Evolutionary conservation across 2,329 filamentous ascomycete species (phyloP), one percentile per base, ranked within the genome.

Genomic region (Penicillium polonicum): DNA sequence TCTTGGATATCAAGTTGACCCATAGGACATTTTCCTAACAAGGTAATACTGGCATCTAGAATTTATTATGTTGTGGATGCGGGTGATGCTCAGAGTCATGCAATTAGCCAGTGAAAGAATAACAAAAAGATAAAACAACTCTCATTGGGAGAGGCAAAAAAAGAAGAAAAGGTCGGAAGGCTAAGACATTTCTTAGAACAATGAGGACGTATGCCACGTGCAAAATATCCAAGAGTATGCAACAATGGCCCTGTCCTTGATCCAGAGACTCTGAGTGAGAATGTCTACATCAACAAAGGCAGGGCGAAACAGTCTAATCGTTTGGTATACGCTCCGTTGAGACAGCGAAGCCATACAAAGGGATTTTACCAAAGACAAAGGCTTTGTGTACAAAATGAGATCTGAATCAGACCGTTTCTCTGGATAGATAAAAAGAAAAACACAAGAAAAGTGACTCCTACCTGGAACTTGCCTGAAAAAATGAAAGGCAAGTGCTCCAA

Each of bases 241-340:
- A 42, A 44, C 36, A 57, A 53, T 46, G 7, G 27, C 49, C 31
- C 49, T 57, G 49, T 57, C 19, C 54, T 52, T 45, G 48, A 45
- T 15, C 12, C 29, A 25, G 12, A 53, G 17, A 21, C 49, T 12
- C 15, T 39, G 10, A 48, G 5, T 33, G 33, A 21, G 35, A 21
- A 21, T 8, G 3, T 48, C 29, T 35, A 48, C 13, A 21, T 7
- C 27, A 43, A 31, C 36, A 49, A 49, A 33, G 23, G 23, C 27
- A 33, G 2, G n/a, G 19, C 13, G 19, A 39, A 35, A 53, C 48
- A 33, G 27, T 23, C 15, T 10, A 35, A 9, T 17, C 12, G 2
- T 19, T 19, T 33, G 43, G 13, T 7, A 46, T 21, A 1, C 4
- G 8, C 21, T 27, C 12, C 7, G 5, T 19, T 45, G 10, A 52